Evolutionary conservation across 1,139 yeast genomes (phyloP), one percentile per base, ranked within the genome.

Genomic region (Suhomyces chickasaworum): DNA sequence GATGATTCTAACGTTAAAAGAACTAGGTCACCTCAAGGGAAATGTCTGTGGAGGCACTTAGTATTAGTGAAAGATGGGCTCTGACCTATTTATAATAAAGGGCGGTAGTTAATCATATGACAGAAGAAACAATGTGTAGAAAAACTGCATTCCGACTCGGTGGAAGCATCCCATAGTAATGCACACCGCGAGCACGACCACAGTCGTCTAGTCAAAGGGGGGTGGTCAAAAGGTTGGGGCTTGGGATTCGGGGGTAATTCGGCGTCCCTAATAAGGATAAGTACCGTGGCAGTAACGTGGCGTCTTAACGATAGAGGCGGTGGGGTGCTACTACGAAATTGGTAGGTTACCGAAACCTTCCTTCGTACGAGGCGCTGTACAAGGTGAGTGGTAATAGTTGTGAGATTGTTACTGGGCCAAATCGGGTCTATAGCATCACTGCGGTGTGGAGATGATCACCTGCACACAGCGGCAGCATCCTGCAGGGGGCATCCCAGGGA

Each of bases 101-200:
- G 37, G 29, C 37, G 37, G 23, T 23, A n/a, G 18, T 23, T 35
- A 15, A 7, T n/a, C 16, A 20, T 35, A 35, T 35, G 29, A 35
- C 15, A 29, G 20, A 35, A 35, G 37, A 35, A 34, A 33, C 37
- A 35, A 35, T 37, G 39, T 37, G 32, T 25, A 25, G 39, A 21
- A 35, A 22, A 35, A 35, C 39, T 25, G 32, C 41, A 39, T 39
- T 39, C 41, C 41, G 41, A 39, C n/a, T 37, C 33, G 33, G 41
- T 38, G 15, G 36, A n/a, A 31, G 29, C 27, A 21, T 5, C 20
- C 15, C 15, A 39, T 30, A 12, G 41, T 39, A 39, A 9, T 39
- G 41, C 27, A 16, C 17, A 10, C 41, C 41, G 41, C 36, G 41
- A 31, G 30, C 18, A 16, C 32, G 21, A 18, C 23, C 36, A 27